Base-by-base conservation (phyloP, 371 early-diverging fungal genomes). In the Chytridium lagenaria region DNA sequence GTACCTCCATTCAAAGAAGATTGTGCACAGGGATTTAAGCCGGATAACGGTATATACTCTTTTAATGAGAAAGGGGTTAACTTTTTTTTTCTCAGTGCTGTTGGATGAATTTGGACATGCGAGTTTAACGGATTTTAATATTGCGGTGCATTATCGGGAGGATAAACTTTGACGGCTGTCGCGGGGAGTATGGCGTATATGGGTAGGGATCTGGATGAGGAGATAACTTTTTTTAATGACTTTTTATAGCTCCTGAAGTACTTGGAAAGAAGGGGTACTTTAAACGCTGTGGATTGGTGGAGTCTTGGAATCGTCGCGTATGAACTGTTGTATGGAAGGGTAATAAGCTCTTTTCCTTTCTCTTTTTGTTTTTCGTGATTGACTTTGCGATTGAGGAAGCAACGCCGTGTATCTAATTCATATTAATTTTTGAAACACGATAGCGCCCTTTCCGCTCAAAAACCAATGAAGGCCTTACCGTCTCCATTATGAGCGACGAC, bases 361-460 rank as follows among this genome's bases (percentile, higher is more conserved):
- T 30, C 55, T 52, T 38, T 44, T 44, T 44, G 44, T 19, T 12
- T 44, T 3, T 49, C 49, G 22, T 7, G 26, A 19, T 55, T 19
- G 5, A 5, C 57, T 26, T 26, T 55, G 57, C 57, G n/a, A n/a
- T n/a, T n/a, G n/a, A n/a, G n/a, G n/a, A n/a, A n/a, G n/a, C n/a
- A n/a, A n/a, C n/a, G n/a, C 30, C 10, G 26, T 16, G 55, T 16
- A 55, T 55, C 23, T 26, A 55, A 15, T 28, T 55, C 19, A 12
- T 12, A 10, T 26, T 23, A 52, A 26, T 5, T 52, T 52, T 52
- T 26, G 12, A 12, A 12, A 15, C 26, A 52, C 55, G 12, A 3
- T 55, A 93, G 93, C 88, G 94, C 31, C 95, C 95, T 16, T 95
- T 93, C 80, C 86, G 92, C 67, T 93, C 90, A 26, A 92, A 92